Evolutionary conservation across 805 yeast species (phyloP).

Genomic region (Sporopachydermia quercuum): DNA sequence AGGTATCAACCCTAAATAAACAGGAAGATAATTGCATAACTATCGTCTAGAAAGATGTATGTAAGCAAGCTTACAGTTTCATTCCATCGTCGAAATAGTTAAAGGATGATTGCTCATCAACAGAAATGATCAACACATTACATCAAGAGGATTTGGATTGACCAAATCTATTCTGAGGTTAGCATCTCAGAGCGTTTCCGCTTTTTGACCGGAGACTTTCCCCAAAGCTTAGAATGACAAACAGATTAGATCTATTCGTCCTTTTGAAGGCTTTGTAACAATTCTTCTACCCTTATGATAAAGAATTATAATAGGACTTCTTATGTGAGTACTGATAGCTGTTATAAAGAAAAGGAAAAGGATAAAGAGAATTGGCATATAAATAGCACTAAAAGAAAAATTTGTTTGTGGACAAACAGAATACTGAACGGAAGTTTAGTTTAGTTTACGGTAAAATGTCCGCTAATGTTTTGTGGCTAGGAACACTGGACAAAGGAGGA

Average conservation of each 20-base stretch:
- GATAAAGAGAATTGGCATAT: no score
- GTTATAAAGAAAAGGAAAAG: no score
- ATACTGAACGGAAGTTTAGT: no score
- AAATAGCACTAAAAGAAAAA: no score
- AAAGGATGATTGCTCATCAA: background rate
- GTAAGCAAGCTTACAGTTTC: no score
- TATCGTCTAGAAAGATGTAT: background rate
- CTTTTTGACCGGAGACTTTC: background rate
- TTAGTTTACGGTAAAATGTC: no score
- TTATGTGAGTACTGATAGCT: no score
- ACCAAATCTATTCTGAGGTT: background rate
- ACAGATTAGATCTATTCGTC: background rate
- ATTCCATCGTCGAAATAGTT: background rate
- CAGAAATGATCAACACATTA: no score
- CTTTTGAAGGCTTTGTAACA: background rate
- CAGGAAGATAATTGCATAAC: constrained; percentile 1
- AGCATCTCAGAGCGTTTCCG: constrained; percentile 1
- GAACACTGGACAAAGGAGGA: no score
- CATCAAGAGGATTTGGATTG: background rate
- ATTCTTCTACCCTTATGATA: background rate
- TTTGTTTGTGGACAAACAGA: no score
- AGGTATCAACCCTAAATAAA: background rate
- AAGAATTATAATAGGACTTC: background rate
- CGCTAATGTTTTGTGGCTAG: no score
- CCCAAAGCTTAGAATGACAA: constrained; percentile 1